These are phyloP conservation scores for Lasiodiplodia hormozganensis DNA, from an alignment of 2,329 filamentous ascomycete genomes.

Conservation along the genomic window DNA sequence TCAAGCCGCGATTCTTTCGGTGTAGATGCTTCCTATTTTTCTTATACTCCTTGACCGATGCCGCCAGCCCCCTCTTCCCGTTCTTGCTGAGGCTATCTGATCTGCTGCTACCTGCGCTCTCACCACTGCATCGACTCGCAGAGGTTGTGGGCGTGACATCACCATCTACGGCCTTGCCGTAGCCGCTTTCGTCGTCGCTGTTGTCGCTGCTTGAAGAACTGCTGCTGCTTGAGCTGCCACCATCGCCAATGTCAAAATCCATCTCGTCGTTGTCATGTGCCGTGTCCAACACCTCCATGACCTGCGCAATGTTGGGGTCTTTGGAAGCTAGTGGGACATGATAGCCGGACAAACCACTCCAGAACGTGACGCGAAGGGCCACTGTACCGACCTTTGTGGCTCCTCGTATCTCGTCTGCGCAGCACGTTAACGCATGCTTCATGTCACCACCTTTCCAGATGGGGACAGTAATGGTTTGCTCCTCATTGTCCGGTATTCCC, in stretches of 20 bases:
- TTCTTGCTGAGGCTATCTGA: slow-evolving; percentile 34
- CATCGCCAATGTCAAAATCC: slow-evolving; percentile 40
- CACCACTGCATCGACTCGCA: slow-evolving; percentile 33
- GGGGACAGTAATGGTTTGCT: slow-evolving; percentile 63
- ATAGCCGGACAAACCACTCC: slow-evolving; percentile 66
- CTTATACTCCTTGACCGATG: slow-evolving; percentile 66
- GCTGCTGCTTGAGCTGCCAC: slow-evolving; percentile 18
- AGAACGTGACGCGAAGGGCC: slow-evolving; percentile 65
- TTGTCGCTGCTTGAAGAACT: slow-evolving; percentile 28
- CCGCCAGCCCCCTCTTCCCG: slow-evolving; percentile 55
- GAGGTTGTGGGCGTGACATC: slow-evolving; percentile 36
- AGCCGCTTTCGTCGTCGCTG: slow-evolving; percentile 23
- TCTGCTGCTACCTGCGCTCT: slow-evolving; percentile 32
- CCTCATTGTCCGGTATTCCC: slow-evolving; percentile 72
- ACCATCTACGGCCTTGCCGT: slow-evolving; percentile 35
- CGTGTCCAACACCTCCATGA: slow-evolving; percentile 70
- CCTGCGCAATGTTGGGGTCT: slow-evolving; percentile 62
- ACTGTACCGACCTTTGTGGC: slow-evolving; percentile 62
- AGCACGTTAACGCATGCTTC: slow-evolving; percentile 58
- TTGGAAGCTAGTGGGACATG: slow-evolving; percentile 64
- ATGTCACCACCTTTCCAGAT: slow-evolving; percentile 71
- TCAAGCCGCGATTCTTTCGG: slow-evolving; percentile 70
- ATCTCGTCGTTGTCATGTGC: slow-evolving; percentile 63
- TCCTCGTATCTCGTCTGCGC: slow-evolving; percentile 48
- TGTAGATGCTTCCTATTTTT: slow-evolving; percentile 66